Evolutionary conservation across 176 grass and related monocot species (phyloP).

Genomic region (Zoysia pacifica): DNA sequence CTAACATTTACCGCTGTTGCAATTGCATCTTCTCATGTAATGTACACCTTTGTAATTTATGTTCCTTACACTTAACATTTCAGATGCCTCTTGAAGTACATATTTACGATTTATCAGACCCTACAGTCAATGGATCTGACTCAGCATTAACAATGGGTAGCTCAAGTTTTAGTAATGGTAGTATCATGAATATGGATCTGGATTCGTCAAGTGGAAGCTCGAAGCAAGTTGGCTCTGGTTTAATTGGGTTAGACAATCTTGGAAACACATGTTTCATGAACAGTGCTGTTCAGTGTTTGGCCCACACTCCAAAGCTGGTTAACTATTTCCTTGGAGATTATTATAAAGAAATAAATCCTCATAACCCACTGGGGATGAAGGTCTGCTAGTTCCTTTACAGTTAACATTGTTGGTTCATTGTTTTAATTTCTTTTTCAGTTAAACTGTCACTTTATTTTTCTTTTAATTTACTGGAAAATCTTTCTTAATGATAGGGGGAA

Average conservation of each 20-base stretch:
- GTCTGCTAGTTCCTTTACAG: slow-evolving; percentile 44
- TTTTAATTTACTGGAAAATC: background rate
- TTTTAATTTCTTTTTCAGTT: slow-evolving; percentile 26
- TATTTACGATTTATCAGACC: slow-evolving; percentile 61
- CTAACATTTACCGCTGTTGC: background rate
- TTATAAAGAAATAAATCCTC: slow-evolving; percentile 71
- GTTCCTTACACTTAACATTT: slow-evolving; percentile 42
- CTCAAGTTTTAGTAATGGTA: slow-evolving; percentile 58
- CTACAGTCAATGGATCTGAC: slow-evolving; percentile 45
- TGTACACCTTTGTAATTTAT: slow-evolving; percentile 5
- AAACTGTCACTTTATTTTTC: slow-evolving; percentile 19
- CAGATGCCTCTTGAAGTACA: slow-evolving; percentile 93
- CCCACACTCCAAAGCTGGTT: slow-evolving; percentile 85
- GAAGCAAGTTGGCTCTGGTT: slow-evolving; percentile 69
- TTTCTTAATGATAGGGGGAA: slow-evolving; percentile 59
- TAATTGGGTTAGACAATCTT: slow-evolving; percentile 87
- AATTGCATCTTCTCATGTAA: slow-evolving; percentile 4
- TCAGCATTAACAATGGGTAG: slow-evolving; percentile 44
- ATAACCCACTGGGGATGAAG: slow-evolving; percentile 82
- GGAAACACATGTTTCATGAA: slow-evolving; percentile 99
- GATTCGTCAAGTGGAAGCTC: slow-evolving; percentile 56
- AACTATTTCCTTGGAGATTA: slow-evolving; percentile 91
- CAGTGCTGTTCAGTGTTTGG: slow-evolving; percentile 91
- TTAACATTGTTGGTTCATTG: slow-evolving; percentile 21
- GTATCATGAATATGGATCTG: slow-evolving; percentile 31